Conservation (phyloP, 176 grass and related monocot genomes). For the Aegilops bicornis region DNA sequence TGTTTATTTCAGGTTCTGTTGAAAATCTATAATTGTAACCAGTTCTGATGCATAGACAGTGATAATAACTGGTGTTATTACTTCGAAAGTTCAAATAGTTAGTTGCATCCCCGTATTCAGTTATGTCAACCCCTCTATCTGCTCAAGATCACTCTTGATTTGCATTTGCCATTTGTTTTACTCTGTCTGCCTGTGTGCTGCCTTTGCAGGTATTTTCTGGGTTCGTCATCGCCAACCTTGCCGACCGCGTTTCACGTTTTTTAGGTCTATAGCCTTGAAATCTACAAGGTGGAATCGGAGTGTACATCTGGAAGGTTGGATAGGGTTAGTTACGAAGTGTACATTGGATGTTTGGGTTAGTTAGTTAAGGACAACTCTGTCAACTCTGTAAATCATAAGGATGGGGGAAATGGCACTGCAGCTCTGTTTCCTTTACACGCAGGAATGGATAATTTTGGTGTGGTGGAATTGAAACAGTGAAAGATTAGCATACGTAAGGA, state of each 20-base stretch:
- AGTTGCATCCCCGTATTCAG: neutral
- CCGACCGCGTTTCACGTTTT: conserved; percentile 64
- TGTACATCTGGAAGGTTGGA: conserved; percentile 18
- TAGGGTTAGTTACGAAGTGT: conserved; percentile 5
- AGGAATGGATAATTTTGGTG: conserved; percentile 33
- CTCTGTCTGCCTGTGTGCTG: neutral
- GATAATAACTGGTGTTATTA: neutral
- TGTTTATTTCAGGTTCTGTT: neutral
- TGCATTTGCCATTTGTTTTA: conserved; percentile 12
- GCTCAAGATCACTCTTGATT: neutral
- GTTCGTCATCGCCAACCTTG: conserved; percentile 85
- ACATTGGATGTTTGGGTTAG: neutral
- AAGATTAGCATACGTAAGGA: conserved; percentile 17
- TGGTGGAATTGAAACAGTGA: conserved; percentile 22
- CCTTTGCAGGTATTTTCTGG: conserved; percentile 90
- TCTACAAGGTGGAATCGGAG: neutral
- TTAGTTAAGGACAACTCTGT: conserved; percentile 23
- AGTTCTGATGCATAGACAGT: neutral
- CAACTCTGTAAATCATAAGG: neutral
- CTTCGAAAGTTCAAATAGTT: neutral
- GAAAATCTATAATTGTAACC: neutral
- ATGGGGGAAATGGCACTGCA: neutral
- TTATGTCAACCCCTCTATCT: neutral
- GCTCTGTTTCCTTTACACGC: neutral
- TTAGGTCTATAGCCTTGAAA: conserved; percentile 61